Evolutionary conservation across 148 eudicot genomes (phyloP), one percentile per base, ranked within the genome.

Genomic region (Camellia japonica): DNA sequence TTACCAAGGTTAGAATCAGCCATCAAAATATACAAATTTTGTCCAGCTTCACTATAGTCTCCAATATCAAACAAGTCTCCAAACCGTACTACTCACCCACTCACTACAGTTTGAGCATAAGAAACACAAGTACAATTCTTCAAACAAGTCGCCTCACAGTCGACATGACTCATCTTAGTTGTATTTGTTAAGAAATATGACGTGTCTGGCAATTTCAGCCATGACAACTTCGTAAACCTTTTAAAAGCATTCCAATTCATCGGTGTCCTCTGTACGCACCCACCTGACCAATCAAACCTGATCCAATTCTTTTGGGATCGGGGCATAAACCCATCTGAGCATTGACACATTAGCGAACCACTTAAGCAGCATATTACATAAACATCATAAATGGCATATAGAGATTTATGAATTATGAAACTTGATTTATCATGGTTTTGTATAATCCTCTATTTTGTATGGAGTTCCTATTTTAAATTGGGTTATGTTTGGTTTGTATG

Each of bases 51-150:
- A 68, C 7, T 15, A 11, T 67, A 81, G 43, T 58, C 56, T 74
- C 78, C 78, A 20, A 74, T 73, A 15, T 84, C 87, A 7, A 74
- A n/a, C 76, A 84, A 79, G 4, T 78, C 76, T 16, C 76, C 75
- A 46, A 61, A 78, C 87, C 84, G 81, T 0, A 68, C 56, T 46
- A 81, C 62, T 20, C 87, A 84, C 10, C 81, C 82, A 61, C 70
- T 78, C 44, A 70, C 44, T 1, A 56, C 76, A 47, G 79, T 78
- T 11, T 13, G 51, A 13, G 87, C 84, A 74, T 81, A 84, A 42
- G 84, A 84, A 76, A 70, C 70, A 51, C 87, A 81, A 8, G 84
- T 78, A 60, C 87, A 81, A 62, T 84, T 78, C 12, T 52, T 73
- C 79, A 54, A 68, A 61, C 87, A 84, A 6, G 75, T 61, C 51